phyloP scores from a whole-genome alignment of 176 grass and related monocot genomes.

The Miscanthus lutarioriparius region DNA sequence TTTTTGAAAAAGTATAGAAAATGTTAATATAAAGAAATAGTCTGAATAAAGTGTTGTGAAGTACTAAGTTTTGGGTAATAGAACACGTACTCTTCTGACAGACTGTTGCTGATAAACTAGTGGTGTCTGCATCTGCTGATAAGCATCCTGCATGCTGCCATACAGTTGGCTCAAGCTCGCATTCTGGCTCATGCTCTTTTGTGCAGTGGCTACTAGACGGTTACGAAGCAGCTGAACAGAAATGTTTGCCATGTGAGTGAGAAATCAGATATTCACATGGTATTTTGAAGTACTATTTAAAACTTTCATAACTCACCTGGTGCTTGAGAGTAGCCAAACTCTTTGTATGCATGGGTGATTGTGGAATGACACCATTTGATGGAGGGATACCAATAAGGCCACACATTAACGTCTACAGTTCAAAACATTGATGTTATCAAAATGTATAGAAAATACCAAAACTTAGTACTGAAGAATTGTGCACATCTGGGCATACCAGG shows the following conservation, averaged over 20 bases:
- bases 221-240: conserved; percentile 74
- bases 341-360: conserved; percentile 99
- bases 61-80: neutral
- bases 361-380: conserved; percentile 98
- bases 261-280: conserved; percentile 3
- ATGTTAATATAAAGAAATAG: neutral
- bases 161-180: conserved; percentile 91
- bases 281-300: conserved; percentile 11
- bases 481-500: conserved; percentile 61
- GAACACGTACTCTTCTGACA: conserved; percentile 48
- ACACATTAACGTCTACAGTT: conserved; percentile 79
- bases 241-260: conserved; percentile 28
- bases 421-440: conserved; percentile 14
- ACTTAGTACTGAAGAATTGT: conserved; percentile 19
- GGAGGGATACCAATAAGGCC: conserved; percentile 96
- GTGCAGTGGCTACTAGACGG: conserved; percentile 71
- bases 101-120: conserved; percentile 66
- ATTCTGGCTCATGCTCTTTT: conserved; percentile 73
- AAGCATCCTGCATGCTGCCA: conserved; percentile 85
- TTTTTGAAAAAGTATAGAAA: neutral
- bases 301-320: conserved; percentile 52
- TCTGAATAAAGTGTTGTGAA: neutral
- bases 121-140: conserved; percentile 91
- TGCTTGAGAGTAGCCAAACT: conserved; percentile 98
- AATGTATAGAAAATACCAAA: conserved; percentile 1